Conservation (phyloP, 78 protist genomes). For the Chrysochromulina tobinii region DNA sequence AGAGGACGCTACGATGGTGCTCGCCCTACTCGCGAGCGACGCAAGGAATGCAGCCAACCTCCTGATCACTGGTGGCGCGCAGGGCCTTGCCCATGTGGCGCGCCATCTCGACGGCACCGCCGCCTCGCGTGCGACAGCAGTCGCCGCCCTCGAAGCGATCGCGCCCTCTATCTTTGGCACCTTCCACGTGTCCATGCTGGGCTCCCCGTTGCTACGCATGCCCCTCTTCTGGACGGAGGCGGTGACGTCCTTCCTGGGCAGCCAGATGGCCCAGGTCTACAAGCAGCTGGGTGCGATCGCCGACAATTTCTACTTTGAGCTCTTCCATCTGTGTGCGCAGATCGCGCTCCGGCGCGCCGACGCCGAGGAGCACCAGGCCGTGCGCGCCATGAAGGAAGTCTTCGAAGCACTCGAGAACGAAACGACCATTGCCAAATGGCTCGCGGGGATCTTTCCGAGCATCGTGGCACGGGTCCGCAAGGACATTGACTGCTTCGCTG, state of each 20-base stretch:
- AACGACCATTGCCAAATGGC: background rate
- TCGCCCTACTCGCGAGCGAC: background rate
- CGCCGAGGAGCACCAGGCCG: background rate
- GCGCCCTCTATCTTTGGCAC: background rate
- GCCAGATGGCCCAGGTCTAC: background rate
- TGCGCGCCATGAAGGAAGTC: background rate
- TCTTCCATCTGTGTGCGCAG: background rate
- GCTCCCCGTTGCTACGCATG: background rate
- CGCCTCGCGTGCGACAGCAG: background rate
- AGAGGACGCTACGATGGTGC: background rate
- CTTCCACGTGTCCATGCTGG: background rate
- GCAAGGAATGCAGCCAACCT: background rate
- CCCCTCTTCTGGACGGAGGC: no score
- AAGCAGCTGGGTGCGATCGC: background rate
- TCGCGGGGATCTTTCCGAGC: background rate
- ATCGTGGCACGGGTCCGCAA: background rate
- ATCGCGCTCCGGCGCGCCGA: background rate
- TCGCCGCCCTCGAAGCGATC: background rate
- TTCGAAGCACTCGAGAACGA: background rate
- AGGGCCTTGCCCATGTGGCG: background rate
- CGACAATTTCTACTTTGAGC: background rate
- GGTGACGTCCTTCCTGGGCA: background rate
- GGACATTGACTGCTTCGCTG: background rate
- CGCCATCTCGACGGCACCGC: background rate
- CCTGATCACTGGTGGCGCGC: background rate